A percentile compares a stretch with the other conserved stretches of the same genome.
Evolutionary conservation across 1,284 basidiomycete species (phyloP).

Genomic region (Dichomitus squalens): DNA sequence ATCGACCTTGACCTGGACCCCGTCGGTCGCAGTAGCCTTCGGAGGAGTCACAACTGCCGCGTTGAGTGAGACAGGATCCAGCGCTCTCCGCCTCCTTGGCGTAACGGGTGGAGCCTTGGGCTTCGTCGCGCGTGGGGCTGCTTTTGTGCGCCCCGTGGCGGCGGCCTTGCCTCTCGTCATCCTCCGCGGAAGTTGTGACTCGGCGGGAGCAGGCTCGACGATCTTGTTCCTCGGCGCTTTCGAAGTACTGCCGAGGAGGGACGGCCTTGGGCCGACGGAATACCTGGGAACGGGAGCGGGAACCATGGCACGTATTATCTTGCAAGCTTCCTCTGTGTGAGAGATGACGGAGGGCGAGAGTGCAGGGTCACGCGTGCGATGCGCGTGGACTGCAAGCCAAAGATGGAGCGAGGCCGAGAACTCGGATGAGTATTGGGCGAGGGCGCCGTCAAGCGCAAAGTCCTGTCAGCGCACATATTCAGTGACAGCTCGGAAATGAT

Average conservation of each 20-base stretch:
- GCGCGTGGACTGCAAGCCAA: conserved; percentile 69
- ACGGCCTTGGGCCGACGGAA: conserved; percentile 12
- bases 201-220: no score
- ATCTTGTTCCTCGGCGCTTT: no score
- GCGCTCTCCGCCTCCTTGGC: conserved; percentile 37
- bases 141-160: no score
- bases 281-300: conserved; percentile 16
- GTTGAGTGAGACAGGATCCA: conserved; percentile 42
- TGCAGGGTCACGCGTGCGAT: conserved; percentile 46
- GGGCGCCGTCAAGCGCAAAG: conserved; percentile 41
- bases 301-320: conserved; percentile 45
- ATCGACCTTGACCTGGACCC: conserved; percentile 21
- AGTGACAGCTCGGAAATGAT: not conserved
- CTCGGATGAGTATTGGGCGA: conserved; percentile 45
- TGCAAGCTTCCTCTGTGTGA: conserved; percentile 54
- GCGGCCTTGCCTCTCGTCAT: conserved; percentile 16
- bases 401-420: conserved; percentile 55
- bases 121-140: conserved; percentile 8
- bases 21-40: not conserved
- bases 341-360: conserved; percentile 44
- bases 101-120: conserved; percentile 26
- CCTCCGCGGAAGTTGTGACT: not conserved
- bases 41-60: conserved; percentile 28
- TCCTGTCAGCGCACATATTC: conserved; percentile 33
- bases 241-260: not conserved